A percentile compares a stretch with the other conserved stretches of the same genome.
Conservation (phyloP, 768 basidiomycete genomes). For the Rhodocollybia butyracea region DNA sequence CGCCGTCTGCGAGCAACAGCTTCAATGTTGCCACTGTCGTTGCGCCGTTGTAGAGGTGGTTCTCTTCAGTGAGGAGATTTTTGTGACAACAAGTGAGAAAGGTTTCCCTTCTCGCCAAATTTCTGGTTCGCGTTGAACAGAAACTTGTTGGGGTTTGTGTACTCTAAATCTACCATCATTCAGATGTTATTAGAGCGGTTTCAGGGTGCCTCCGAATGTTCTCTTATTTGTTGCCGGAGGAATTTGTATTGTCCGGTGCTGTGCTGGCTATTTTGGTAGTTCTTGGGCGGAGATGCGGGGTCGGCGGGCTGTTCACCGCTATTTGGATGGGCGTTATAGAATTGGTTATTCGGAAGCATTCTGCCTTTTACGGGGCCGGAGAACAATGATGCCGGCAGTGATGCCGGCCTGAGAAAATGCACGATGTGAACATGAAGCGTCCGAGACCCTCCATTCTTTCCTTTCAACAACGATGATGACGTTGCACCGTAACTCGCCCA, state of each 20-base stretch:
- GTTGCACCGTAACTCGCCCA: conserved; percentile 9
- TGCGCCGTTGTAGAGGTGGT: too few relatives aligned
- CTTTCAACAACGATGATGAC: conserved; percentile 7
- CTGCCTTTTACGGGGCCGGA: not conserved
- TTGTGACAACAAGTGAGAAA: too few relatives aligned
- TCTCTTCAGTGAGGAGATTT: too few relatives aligned
- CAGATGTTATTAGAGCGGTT: not conserved
- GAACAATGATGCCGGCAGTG: not conserved
- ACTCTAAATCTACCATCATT: not conserved
- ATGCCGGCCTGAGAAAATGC: conserved; percentile 5
- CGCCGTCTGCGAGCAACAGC: too few relatives aligned
- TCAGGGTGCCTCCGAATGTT: not conserved
- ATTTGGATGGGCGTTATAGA: not conserved
- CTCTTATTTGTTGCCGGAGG: not conserved
- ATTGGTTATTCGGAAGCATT: conserved; percentile 1
- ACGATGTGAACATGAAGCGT: conserved; percentile 5
- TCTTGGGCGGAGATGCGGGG: not conserved
- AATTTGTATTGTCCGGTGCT: not conserved
- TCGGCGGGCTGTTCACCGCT: not conserved
- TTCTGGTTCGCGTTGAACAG: not conserved
- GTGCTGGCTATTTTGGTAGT: not conserved
- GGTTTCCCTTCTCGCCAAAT: not conserved
- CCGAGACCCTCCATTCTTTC: not conserved
- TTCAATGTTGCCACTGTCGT: too few relatives aligned
- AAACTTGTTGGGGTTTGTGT: not conserved